phyloP scores from a whole-genome alignment of 345 rosid species.

The Cardiospermum halicacabum region DNA sequence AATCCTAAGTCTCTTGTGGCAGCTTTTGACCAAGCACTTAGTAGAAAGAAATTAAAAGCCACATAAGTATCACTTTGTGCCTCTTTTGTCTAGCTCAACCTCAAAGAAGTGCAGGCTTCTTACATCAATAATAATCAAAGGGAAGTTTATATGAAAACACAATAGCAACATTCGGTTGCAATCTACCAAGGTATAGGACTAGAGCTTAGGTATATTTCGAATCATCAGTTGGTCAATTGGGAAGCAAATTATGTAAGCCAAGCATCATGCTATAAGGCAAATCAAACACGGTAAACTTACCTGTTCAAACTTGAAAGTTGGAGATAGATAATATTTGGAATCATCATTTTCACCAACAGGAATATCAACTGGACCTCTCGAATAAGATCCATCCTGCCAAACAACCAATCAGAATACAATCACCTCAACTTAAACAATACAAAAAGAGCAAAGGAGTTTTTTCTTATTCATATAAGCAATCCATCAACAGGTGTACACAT shows the following conservation, averaged over 20 bases:
- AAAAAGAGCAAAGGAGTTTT: neutral
- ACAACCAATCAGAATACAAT: conserved; percentile 1
- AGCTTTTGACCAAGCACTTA: conserved; percentile 93
- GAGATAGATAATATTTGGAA: conserved; percentile 56
- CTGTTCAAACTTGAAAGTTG: conserved; percentile 86
- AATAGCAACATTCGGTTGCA: neutral
- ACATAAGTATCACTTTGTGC: neutral
- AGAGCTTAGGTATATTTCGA: no score
- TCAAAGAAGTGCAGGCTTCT: neutral
- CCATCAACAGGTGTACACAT: neutral
- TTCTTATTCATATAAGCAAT: neutral
- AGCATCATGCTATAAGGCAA: no score
- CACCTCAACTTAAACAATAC: neutral
- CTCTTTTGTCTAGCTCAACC: neutral
- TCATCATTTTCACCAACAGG: conserved; percentile 62
- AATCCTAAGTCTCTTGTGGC: conserved; percentile 88
- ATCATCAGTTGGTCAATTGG: neutral
- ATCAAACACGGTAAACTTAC: conserved; percentile 34
- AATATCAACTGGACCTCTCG: conserved; percentile 77
- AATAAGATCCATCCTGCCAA: conserved; percentile 85
- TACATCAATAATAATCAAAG: neutral
- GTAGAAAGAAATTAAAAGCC: conserved; percentile 4
- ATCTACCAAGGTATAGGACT: neutral
- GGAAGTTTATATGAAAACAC: neutral
- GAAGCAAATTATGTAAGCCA: neutral